Conservation (phyloP, 78 protist species). For the Dictyostelium capitatum region DNA sequence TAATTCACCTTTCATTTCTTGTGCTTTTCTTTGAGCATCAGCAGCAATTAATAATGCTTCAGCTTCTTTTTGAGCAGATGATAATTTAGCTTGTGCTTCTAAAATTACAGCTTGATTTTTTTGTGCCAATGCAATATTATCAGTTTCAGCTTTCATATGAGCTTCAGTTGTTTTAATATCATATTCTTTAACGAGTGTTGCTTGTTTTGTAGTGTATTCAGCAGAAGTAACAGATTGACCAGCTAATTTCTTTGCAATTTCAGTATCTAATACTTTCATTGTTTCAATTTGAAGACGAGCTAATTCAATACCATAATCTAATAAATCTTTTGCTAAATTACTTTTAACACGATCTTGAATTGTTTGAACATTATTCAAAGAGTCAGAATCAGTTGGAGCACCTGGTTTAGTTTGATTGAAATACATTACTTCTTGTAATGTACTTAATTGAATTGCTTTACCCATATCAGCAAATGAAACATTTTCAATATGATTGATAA, state of each 20-base stretch:
- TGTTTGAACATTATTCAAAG: conserved; percentile 40
- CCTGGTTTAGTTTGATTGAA: conserved; percentile 50
- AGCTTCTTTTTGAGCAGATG: conserved; percentile 34
- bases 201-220: conserved; percentile 56
- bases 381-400: not conserved
- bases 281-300: conserved; percentile 73
- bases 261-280: conserved; percentile 47
- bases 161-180: conserved; percentile 75
- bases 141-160: conserved; percentile 56
- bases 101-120: not conserved
- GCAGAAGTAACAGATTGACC: conserved; percentile 63
- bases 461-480: conserved; percentile 72
- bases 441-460: conserved; percentile 60
- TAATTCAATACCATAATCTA: conserved; percentile 53
- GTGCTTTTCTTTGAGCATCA: conserved; percentile 43
- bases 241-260: conserved; percentile 58
- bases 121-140: conserved; percentile 51
- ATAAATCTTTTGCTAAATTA: conserved; percentile 32
- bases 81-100: conserved; percentile 31
- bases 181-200: conserved; percentile 47
- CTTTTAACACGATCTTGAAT: conserved; percentile 65
- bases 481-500: conserved; percentile 58
- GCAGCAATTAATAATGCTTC: conserved; percentile 30
- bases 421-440: conserved; percentile 63
- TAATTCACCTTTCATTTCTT: conserved; percentile 36